Percentiles rank a stretch among this genome's conserved stretches.
phyloP scores from a whole-genome alignment of 176 grass and related monocot species.

The Musa acuminata region DNA sequence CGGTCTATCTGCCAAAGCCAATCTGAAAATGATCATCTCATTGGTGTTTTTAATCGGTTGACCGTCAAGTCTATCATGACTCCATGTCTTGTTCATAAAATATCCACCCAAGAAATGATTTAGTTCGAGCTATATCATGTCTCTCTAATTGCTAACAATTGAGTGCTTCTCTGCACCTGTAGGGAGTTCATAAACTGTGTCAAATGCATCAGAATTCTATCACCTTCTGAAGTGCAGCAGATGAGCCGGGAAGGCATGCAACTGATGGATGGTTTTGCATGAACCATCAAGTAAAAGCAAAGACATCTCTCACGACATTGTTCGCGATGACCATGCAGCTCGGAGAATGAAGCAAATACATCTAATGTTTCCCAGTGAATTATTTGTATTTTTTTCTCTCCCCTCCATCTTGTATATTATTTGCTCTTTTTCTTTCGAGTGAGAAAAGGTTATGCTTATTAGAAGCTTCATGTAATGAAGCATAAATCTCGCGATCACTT shows the following conservation, averaged over 20 bases:
- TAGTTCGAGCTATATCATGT: too few species aligned
- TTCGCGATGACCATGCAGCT: too few species aligned
- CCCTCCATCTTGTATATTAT: not conserved
- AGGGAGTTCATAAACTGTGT: slow-evolving; percentile 96
- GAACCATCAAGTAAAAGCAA: not conserved
- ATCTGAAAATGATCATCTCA: too few species aligned
- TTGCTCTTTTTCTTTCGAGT: not conserved
- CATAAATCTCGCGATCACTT: not conserved
- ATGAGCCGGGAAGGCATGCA: slow-evolving; percentile 83
- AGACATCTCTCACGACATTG: too few species aligned
- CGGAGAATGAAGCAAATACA: too few species aligned
- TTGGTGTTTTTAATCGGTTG: too few species aligned
- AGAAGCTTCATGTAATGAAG: not conserved
- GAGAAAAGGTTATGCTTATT: not conserved
- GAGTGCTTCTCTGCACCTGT: not conserved
- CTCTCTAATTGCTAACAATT: too few species aligned
- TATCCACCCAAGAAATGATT: too few species aligned
- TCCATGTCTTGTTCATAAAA: too few species aligned
- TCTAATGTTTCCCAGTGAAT: too few species aligned
- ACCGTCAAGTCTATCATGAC: too few species aligned
- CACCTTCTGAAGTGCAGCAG: slow-evolving; percentile 86
- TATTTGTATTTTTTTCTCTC: not conserved
- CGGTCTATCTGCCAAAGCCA: too few species aligned
- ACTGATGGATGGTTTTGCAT: slow-evolving; percentile 49
- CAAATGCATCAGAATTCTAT: slow-evolving; percentile 79